Evolutionary conservation across 2,329 filamentous ascomycete genomes (phyloP), one percentile per base, ranked within the genome.

Genomic region (Phyllosticta citriasiana): DNA sequence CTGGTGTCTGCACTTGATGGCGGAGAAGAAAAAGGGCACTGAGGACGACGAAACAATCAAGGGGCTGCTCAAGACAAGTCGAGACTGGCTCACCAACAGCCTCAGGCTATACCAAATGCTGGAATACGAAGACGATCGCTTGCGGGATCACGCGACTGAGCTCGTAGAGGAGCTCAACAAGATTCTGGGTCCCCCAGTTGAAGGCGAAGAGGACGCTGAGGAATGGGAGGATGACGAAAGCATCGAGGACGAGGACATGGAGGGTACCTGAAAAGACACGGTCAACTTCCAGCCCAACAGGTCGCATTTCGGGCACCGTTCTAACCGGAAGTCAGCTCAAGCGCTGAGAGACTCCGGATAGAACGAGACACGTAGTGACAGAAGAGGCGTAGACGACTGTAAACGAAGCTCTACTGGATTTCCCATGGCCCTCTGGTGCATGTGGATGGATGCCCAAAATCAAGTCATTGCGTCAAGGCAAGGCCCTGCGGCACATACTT

Each of bases 1-100:
- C 3, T 97, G 93, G 89, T 92, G 91, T 67, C 81, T 95, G 66
- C 90, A 91, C 71, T 82, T 96, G 62, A 79, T 88, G 64, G 89
- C 88, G 10, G 83, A 89, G 72, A 89, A 87, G 79, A 78, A 84
- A 68, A 83, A 80, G 67, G 74, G 74, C 64, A 72, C 74, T 35
- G 62, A 62, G 14, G 54, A 64, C 59, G 68, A 71, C 4, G 78
- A 78, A 50, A 79, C 84, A 55, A 78, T 79, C 55, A 84, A 84
- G 76, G 78, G 81, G 0, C 82, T 85, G 4, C 85, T 91, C 80
- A 84, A 84, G 61, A 87, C 89, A 16, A 89, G 91, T 68, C 83
- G 89, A 60, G 85, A 88, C 69, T 96, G 92, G 90, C 79, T 97
- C 55, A 85, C 84, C 62, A 89, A 88, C 69, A 89, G 90, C 70